A percentile compares a stretch with the other conserved stretches of the same genome.
These are phyloP conservation scores for Xylariaceae sp. DNA, from an alignment of 2,329 filamentous ascomycete species.

Conservation along the genomic window DNA sequence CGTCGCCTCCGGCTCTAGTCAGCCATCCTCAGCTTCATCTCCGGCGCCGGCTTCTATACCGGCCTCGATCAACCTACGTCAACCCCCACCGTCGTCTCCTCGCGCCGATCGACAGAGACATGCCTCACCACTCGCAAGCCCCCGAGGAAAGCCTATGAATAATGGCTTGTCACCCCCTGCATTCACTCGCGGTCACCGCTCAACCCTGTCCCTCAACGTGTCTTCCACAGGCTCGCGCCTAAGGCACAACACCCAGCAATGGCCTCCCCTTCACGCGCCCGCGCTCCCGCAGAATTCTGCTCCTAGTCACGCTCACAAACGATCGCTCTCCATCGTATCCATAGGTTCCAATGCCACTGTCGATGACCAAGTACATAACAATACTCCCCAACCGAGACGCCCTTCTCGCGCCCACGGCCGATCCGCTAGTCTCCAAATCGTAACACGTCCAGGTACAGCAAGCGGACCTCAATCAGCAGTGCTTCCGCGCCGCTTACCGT, in stretches of 20 bases:
- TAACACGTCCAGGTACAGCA: slow-evolving; percentile 45
- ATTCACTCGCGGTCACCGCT: slow-evolving; percentile 56
- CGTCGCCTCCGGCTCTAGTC: slow-evolving; percentile 49
- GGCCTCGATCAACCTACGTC: slow-evolving; percentile 21
- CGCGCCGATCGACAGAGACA: slow-evolving; percentile 37
- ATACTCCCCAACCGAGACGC: slow-evolving; percentile 42
- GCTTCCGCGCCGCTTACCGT: slow-evolving; percentile 40
- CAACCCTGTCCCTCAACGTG: slow-evolving; percentile 61
- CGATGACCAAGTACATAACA: slow-evolving; percentile 43
- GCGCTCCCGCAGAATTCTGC: slow-evolving; percentile 35
- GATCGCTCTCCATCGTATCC: slow-evolving; percentile 79
- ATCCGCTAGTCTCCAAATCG: slow-evolving; percentile 77
- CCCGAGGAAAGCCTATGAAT: slow-evolving; percentile 40
- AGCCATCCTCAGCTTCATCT: slow-evolving; percentile 23
- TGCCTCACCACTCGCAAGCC: slow-evolving; percentile 42
- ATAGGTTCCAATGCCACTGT: slow-evolving; percentile 56
- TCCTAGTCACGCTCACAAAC: slow-evolving; percentile 58
- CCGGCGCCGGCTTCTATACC: slow-evolving; percentile 19
- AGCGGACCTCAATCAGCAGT: slow-evolving; percentile 42
- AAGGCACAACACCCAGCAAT: slow-evolving; percentile 46
- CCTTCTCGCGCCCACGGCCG: slow-evolving; percentile 65
- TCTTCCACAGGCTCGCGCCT: slow-evolving; percentile 44
- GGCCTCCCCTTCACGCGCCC: slow-evolving; percentile 34
- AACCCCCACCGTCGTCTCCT: slow-evolving; percentile 27
- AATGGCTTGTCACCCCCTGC: slow-evolving; percentile 45